Evolutionary conservation across 306 rosid species (phyloP), one percentile per base, ranked within the genome.

Genomic region (Casuarina equisetifolia): DNA sequence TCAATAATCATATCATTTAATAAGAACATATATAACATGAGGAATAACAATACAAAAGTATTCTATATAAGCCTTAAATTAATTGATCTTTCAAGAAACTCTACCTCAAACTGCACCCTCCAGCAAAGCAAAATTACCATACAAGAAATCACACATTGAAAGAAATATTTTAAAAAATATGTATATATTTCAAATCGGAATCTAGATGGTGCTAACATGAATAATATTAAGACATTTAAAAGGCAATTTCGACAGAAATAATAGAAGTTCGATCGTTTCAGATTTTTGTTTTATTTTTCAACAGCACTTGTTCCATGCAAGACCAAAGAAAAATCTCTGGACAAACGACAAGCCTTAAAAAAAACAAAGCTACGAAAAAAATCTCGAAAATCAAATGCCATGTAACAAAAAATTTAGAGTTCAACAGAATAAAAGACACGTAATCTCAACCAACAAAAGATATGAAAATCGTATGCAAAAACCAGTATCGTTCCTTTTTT

Each of bases 391-490:
- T 25, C 2, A 51, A 51, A 51, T 51, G 6, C 17, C 72, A 72
- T 62, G 82, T 72, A 84, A 74, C 82, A 42, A 66, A 74, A 75
- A 75, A 36, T 69, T 46, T 75, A 50, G 38, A 36, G 52, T 32
- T 43, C 32, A 75, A 72, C 64, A 44, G 64, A 25, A 2, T 1
- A 7, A 58, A 25, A 57, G 10, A 81, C 76, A 13, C 54, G 57
- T 50, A 38, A 6, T 45, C 43, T 40, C 74, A 64, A 62, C 44
- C 67, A 69, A 40, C 68, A 11, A 64, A 70, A 9, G 74, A 67
- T 44, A 76, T 39, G 49, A 19, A 43, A 66, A 7, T 45, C 48
- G 3, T 46, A 55, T 75, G 75, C 85, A 81, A 86, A 55, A 55
- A 40, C 16, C 61, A 3, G 32, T 6, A 67, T 10, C 59, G 49